A percentile compares a stretch with the other conserved stretches of the same genome.
phyloP scores from a whole-genome alignment of 148 eudicot species.

The Amaranthus hypochondriacus region DNA sequence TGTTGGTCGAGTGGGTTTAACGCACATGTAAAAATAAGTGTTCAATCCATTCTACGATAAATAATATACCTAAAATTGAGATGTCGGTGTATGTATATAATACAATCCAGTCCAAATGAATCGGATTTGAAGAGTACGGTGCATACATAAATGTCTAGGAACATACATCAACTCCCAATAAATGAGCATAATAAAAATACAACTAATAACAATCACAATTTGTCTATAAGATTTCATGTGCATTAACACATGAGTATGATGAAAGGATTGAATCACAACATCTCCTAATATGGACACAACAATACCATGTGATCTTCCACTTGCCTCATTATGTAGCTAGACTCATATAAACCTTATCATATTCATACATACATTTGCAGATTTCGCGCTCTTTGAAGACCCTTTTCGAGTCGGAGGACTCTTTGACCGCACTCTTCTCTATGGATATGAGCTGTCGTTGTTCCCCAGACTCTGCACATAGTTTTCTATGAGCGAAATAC shows the following conservation, averaged over 20 bases:
- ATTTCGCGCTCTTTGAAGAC: too few species aligned
- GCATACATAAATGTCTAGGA: not conserved
- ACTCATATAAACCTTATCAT: not conserved
- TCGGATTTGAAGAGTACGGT: not conserved
- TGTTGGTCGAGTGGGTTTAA: too few species aligned
- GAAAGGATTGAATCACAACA: not conserved
- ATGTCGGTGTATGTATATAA: too few species aligned
- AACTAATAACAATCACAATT: constrained; percentile 7
- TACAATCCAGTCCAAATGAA: not conserved
- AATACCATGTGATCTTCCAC: constrained; percentile 13
- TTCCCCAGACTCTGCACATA: too few species aligned
- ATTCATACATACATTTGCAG: not conserved
- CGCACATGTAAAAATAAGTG: too few species aligned
- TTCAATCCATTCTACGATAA: too few species aligned
- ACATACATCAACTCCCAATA: constrained; percentile 1
- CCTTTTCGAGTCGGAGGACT: too few species aligned
- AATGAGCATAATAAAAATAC: not conserved
- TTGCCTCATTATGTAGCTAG: constrained; percentile 20
- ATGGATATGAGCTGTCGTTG: too few species aligned
- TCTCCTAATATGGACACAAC: constrained; percentile 32
- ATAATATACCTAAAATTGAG: too few species aligned
- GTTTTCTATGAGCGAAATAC: too few species aligned
- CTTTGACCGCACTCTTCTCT: too few species aligned
- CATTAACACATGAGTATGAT: constrained; percentile 23
- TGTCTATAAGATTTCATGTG: constrained; percentile 24